Base-by-base conservation (phyloP, 2,329 filamentous ascomycete genomes). In the Mycosphaerella sp. region DNA sequence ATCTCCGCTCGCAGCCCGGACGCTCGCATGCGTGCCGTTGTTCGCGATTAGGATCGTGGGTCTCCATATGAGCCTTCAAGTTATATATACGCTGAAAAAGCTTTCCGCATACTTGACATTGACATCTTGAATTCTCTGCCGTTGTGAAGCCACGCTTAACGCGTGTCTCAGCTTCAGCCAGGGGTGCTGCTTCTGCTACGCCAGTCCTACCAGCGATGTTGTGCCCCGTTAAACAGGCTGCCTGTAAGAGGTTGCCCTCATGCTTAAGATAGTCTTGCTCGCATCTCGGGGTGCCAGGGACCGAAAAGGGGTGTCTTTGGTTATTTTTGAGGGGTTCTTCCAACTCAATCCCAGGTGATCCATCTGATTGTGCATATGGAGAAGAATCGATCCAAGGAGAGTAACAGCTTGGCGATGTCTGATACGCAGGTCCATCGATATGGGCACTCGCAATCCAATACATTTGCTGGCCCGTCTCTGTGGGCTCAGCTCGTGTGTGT, bases 41-140 rank as follows among this genome's bases (percentile, higher is more conserved):
- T 61, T 81, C 80, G 50, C 85, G 78, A 53, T 80, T 78, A 12
- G 87, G 82, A 64, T 93, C 82, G 64, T 95, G 89, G 1, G 84
- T 90, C 64, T 90, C 85, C 77, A 90, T 79, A 67, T 95, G 89
- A 27, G 88, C 86, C 64, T 87, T 89, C 71, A 84, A 88, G 70
- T 95, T 95, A 73, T 91, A 94, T 62, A 81, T 85, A 55, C 89
- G 77, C 58, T 87, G 87, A 66, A 95, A 95, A 13, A 85, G 78
- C 67, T 85, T 87, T 6, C 84, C 83, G 64, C 89, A 95, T 1
- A 82, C 75, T 52, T 82, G 77, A 65, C 89, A 95, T 56, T 79
- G 76, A 68, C 81, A 85, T 60, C 82, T 87, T 49, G 85, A 85
- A 60, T 87, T 84, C 57, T 84, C 84, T 52, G 78, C 79, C 14